Evolutionary conservation across 1,284 basidiomycete species (phyloP), one percentile per base, ranked within the genome.

Genomic region (Amanita bisporigera): DNA sequence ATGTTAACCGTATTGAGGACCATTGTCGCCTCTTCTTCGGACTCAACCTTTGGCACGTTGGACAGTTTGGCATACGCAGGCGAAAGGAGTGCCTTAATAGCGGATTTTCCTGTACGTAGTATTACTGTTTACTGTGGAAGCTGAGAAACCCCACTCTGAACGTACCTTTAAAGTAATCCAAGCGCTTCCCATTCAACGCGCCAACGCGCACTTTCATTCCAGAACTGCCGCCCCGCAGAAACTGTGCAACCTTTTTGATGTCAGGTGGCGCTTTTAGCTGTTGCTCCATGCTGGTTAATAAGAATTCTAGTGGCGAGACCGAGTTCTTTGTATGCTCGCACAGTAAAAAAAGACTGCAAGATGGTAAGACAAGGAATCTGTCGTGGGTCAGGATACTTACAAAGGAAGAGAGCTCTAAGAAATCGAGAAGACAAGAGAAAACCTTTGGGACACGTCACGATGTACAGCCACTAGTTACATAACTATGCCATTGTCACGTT

Each of bases 121-220:
- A n/a, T n/a, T n/a, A n/a, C n/a, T 26, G 66, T 57, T n/a, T 50
- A 67, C 63, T 61, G 19, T 31, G 15, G 12, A 45, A 1, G 36
- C 17, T 11, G 11, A 29, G 21, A 50, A 49, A 24, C 24, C n/a
- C 26, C 29, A 33, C 40, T 21, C 17, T 7, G n/a, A 54, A 47
- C 36, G 72, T 71, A 94, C 96, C 97, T 85, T 97, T 99, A 85
- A 99, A 99, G 83, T 99, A 99, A 80, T 99, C 97, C 66, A 97
- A 86, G 58, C 97, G 91, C 81, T 98, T 98, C 45, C 97, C 98
- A 74, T 95, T 95, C 75, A 99, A 83, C 9, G 96, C 91, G 45
- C 97, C 97, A 5, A 93, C 90, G 70, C 94, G 88, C 66, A 92
- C 89, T 84, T 98, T 98, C 75, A 98, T 90, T 15, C 95, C 95